A percentile compares a stretch with the other conserved stretches of the same genome.
phyloP scores from a whole-genome alignment of 2,329 filamentous ascomycete genomes.

The Myriosclerotinia scirpicola region DNA sequence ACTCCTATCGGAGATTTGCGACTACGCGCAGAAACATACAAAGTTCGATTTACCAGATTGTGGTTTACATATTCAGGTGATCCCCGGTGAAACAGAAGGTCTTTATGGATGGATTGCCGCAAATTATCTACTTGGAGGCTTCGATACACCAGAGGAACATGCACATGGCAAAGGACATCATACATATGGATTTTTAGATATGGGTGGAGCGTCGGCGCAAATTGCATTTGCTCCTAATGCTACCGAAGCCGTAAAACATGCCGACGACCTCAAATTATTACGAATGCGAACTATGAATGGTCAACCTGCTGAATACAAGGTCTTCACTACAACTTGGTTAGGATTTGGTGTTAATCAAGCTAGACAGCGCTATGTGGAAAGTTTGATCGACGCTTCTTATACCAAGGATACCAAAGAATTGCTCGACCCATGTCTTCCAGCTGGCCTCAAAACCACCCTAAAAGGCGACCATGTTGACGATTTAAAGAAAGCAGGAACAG shows the following conservation, averaged over 20 bases:
- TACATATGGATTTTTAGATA: constrained; percentile 96
- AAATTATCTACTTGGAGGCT: constrained; percentile 91
- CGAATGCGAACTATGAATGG: constrained; percentile 84
- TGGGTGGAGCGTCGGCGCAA: constrained; percentile 96
- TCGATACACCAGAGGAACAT: constrained; percentile 73
- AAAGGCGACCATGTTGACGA: constrained; percentile 59
- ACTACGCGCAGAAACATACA: constrained; percentile 74
- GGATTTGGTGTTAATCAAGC: constrained; percentile 97
- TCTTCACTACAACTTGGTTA: constrained; percentile 96
- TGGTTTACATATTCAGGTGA: constrained; percentile 85
- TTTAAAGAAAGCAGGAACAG: constrained; percentile 42
- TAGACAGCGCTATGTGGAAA: constrained; percentile 77
- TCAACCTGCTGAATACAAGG: constrained; percentile 72
- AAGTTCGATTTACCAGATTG: constrained; percentile 89
- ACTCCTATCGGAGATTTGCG: constrained; percentile 76
- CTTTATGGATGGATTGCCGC: constrained; percentile 97
- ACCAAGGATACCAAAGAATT: constrained; percentile 62
- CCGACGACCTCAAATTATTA: constrained; percentile 82
- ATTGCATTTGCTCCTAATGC: constrained; percentile 95
- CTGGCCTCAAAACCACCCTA: constrained; percentile 70
- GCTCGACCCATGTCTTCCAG: constrained; percentile 87
- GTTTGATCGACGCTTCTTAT: constrained; percentile 66
- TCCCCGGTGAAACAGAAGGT: constrained; percentile 91
- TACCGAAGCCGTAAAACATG: constrained; percentile 87
- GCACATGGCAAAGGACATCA: constrained; percentile 83